Evolutionary conservation across 257 asterid genomes (phyloP).

Genomic region (Solanum medicagineum): DNA sequence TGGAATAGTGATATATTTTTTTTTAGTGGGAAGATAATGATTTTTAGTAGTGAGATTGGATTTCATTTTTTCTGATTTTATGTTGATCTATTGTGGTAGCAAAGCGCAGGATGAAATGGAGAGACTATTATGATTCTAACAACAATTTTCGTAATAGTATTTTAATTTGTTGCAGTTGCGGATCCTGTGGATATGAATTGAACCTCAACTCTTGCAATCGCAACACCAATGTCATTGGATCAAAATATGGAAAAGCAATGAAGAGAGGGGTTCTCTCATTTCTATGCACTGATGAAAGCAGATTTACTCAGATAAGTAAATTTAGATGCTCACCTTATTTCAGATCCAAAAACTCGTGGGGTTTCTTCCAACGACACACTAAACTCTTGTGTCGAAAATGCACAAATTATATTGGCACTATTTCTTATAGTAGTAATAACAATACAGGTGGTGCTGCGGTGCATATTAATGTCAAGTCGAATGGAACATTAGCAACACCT

Average conservation of each 20-base stretch:
- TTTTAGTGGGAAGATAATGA: no score
- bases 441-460: not conserved
- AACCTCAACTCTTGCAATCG: conserved; percentile 49
- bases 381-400: conserved; percentile 36
- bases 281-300: conserved; percentile 37
- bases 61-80: not conserved
- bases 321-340: conserved; percentile 24
- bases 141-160: not conserved
- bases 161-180: conserved; percentile 23
- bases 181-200: conserved; percentile 45
- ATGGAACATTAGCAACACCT: not conserved
- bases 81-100: no score
- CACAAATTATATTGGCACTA: conserved; percentile 24
- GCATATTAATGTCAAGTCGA: not conserved
- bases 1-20: no score
- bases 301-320: conserved; percentile 28
- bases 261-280: conserved; percentile 37
- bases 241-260: conserved; percentile 30
- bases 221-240: conserved; percentile 13
- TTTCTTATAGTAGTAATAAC: not conserved
- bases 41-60: no score
- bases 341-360: conserved; percentile 23
- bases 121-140: not conserved
- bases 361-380: conserved; percentile 18
- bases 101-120: no score